Conservation (phyloP, 805 yeast species). For the Vanderwaltozyma verrucispora region DNA sequence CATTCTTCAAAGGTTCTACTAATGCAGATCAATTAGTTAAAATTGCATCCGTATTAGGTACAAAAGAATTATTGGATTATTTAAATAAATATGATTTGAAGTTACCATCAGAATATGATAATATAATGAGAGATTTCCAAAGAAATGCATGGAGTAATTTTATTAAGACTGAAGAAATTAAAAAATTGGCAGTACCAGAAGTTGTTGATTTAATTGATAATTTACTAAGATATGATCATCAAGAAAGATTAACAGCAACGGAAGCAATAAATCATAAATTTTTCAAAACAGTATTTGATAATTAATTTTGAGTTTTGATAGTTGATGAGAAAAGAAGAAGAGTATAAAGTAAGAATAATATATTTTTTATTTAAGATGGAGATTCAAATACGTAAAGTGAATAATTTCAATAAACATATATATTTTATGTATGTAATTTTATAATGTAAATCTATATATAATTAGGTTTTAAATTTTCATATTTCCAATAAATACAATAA, state of each 20-base stretch:
- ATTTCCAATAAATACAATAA: too few relatives aligned
- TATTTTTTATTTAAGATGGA: constrained; percentile 67
- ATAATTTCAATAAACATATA: too few relatives aligned
- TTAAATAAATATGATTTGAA: constrained; percentile 59
- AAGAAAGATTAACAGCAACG: constrained; percentile 74
- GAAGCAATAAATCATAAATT: constrained; percentile 70
- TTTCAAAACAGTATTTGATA: constrained; percentile 19
- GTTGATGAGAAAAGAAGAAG: constrained; percentile 56
- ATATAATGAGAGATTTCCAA: constrained; percentile 63
- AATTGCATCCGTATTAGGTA: constrained; percentile 79
- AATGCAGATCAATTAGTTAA: constrained; percentile 87
- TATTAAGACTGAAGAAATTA: constrained; percentile 57
- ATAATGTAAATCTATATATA: too few relatives aligned
- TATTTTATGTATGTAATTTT: too few relatives aligned
- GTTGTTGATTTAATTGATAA: constrained; percentile 63
- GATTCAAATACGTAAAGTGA: too few relatives aligned
- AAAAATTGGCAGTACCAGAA: constrained; percentile 47
- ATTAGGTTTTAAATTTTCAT: too few relatives aligned
- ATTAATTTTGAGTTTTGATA: constrained; percentile 69
- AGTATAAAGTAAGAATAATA: constrained; percentile 81
- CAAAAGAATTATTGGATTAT: constrained; percentile 64
- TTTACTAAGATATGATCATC: constrained; percentile 74
- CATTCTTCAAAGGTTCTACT: constrained; percentile 84
- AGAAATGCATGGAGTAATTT: constrained; percentile 83
- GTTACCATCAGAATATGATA: constrained; percentile 66